These are phyloP conservation scores for Apophysomyces trapeziformis DNA, from an alignment of 371 early-diverging fungal genomes.

Conservation along the genomic window DNA sequence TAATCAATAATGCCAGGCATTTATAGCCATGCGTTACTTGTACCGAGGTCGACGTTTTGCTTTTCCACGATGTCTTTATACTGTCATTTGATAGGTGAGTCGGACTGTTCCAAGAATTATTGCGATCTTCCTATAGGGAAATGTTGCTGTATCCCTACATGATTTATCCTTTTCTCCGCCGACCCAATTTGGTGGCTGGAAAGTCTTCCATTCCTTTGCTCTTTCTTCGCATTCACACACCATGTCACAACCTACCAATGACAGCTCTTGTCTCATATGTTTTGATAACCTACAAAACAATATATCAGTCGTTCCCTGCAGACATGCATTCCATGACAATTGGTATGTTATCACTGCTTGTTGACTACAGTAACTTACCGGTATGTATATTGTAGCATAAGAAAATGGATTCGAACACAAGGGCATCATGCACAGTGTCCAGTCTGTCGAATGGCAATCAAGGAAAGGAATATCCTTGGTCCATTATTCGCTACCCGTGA, in stretches of 20 bases:
- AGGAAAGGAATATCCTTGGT: background rate
- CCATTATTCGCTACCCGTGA: background rate
- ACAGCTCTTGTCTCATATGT: constrained; percentile 1
- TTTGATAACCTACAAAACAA: background rate
- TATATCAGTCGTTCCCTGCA: constrained; percentile 2
- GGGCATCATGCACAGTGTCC: constrained; percentile 3
- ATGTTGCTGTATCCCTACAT: too few relatives aligned
- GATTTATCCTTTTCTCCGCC: too few relatives aligned
- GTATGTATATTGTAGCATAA: background rate
- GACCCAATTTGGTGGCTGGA: constrained; percentile 3
- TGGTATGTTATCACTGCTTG: background rate
- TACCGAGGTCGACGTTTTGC: too few relatives aligned
- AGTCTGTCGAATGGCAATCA: background rate
- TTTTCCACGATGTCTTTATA: too few relatives aligned
- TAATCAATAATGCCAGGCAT: too few relatives aligned
- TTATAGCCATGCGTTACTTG: too few relatives aligned
- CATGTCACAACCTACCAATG: background rate
- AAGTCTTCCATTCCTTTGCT: background rate
- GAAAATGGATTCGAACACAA: background rate
- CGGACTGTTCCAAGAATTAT: too few relatives aligned
- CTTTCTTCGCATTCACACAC: background rate
- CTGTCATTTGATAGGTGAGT: too few relatives aligned
- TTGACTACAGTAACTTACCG: background rate
- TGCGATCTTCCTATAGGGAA: too few relatives aligned
- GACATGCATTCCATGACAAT: background rate